Percentiles rank a stretch among this genome's conserved stretches.
Evolutionary conservation across 305 asterid species (phyloP).

Genomic region (Ajuga reptans): DNA sequence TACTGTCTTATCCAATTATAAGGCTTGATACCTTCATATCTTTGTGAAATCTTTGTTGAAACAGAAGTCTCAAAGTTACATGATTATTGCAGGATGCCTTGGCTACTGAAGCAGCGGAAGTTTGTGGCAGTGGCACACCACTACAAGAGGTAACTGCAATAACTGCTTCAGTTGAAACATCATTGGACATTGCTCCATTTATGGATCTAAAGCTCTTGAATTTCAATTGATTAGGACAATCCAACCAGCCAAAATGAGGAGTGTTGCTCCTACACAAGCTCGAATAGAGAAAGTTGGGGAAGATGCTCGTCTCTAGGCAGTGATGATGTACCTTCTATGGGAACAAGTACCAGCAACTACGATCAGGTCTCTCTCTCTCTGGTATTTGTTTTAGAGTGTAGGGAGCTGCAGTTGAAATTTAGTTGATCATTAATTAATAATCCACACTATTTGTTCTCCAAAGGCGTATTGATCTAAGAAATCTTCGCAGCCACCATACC

Average conservation of each 20-base stretch:
- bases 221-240: slow-evolving; percentile 47
- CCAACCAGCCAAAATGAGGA: slow-evolving; percentile 61
- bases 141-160: slow-evolving; percentile 45
- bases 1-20: too few relatives aligned
- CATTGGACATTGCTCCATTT: background rate
- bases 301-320: slow-evolving; percentile 97
- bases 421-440: too few relatives aligned
- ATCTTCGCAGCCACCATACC: too few relatives aligned
- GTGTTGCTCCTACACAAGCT: slow-evolving; percentile 87
- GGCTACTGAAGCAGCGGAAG: slow-evolving; percentile 41
- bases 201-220: slow-evolving; percentile 4
- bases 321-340: slow-evolving; percentile 50
- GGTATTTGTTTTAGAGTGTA: too few relatives aligned
- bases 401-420: too few relatives aligned
- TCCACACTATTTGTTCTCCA: too few relatives aligned
- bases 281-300: slow-evolving; percentile 98
- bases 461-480: too few relatives aligned
- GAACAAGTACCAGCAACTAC: slow-evolving; percentile 33
- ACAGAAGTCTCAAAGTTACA: background rate
- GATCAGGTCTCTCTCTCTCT: slow-evolving; percentile 47
- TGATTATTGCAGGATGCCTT: slow-evolving; percentile 39
- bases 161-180: slow-evolving; percentile 14
- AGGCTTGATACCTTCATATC: too few relatives aligned
- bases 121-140: slow-evolving; percentile 34
- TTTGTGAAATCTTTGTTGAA: too few relatives aligned